Conservation (phyloP, 2,329 filamentous ascomycete species). For the Microsporum ferrugineum region DNA sequence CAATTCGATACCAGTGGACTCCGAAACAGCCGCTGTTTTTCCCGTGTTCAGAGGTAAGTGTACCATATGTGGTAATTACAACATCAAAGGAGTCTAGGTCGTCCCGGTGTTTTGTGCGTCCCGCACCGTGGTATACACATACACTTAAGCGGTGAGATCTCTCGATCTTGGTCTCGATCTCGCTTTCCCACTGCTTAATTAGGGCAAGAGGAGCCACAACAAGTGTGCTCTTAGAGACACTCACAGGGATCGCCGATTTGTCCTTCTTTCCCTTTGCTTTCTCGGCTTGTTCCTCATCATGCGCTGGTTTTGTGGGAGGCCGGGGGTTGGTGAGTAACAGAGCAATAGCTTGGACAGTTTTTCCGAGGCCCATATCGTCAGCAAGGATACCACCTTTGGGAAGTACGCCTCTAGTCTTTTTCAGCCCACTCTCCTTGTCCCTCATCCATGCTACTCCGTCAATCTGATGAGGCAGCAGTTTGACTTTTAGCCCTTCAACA, state of each 20-base stretch:
- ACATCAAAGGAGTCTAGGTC: slow-evolving; percentile 81
- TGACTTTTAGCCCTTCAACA: slow-evolving; percentile 74
- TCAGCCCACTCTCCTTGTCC: slow-evolving; percentile 74
- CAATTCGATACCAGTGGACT: slow-evolving; percentile 86
- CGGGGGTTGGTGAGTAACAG: slow-evolving; percentile 75
- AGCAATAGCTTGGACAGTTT: slow-evolving; percentile 88
- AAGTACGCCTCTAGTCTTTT: slow-evolving; percentile 64
- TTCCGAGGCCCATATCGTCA: slow-evolving; percentile 91
- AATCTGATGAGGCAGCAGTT: slow-evolving; percentile 83
- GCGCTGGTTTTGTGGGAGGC: slow-evolving; percentile 38
- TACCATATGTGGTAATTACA: slow-evolving; percentile 94
- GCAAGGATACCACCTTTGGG: slow-evolving; percentile 91
- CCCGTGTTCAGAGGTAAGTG: slow-evolving; percentile 73
- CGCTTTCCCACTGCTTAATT: slow-evolving; percentile 93
- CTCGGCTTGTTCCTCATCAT: slow-evolving; percentile 25
- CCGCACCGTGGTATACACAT: slow-evolving; percentile 80
- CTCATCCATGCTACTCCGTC: slow-evolving; percentile 94
- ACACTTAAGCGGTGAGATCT: slow-evolving; percentile 62
- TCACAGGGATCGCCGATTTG: slow-evolving; percentile 52
- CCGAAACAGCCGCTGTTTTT: slow-evolving; percentile 77
- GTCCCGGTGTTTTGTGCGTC: slow-evolving; percentile 64
- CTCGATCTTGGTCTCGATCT: slow-evolving; percentile 73
- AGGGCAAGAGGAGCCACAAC: slow-evolving; percentile 87
- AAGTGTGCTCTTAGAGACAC: slow-evolving; percentile 66
- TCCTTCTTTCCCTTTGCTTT: slow-evolving; percentile 37